A percentile compares a stretch with the other conserved stretches of the same genome.
Conservation (phyloP, 2,329 filamentous ascomycete species). For the Graphilbum sp. region DNA sequence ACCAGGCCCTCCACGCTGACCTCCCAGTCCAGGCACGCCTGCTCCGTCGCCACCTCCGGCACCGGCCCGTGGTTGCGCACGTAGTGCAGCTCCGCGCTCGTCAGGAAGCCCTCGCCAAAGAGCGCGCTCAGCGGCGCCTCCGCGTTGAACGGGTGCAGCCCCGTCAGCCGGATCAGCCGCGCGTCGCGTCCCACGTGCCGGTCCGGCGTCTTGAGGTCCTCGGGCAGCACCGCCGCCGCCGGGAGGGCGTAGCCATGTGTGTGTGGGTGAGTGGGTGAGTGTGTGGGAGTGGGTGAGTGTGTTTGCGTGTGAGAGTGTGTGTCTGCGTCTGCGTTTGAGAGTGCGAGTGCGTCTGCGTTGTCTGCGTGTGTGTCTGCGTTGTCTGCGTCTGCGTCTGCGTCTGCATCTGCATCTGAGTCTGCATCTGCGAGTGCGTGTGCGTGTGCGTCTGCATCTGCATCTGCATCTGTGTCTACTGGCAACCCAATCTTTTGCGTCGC, state of each 20-base stretch:
- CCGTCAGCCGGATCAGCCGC: constrained; percentile 71
- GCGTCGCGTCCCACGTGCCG: constrained; percentile 62
- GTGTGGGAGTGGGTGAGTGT: no score
- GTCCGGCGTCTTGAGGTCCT: constrained; percentile 43
- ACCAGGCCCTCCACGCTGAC: constrained; percentile 75
- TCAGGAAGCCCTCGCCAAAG: constrained; percentile 70
- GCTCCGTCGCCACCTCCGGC: constrained; percentile 56
- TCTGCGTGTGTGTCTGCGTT: no score
- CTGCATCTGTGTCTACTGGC: no score
- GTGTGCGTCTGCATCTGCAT: no score
- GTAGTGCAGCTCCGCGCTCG: constrained; percentile 76
- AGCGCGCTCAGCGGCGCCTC: constrained; percentile 68
- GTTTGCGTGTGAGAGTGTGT: no score
- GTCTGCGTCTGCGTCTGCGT: no score
- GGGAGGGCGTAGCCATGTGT: constrained; percentile 64
- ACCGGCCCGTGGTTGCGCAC: constrained; percentile 82
- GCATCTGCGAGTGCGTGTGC: no score
- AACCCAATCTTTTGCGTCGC: no score
- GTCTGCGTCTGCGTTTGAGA: no score
- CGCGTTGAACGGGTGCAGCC: constrained; percentile 80
- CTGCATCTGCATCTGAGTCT: no score
- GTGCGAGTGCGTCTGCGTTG: no score
- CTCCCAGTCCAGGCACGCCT: constrained; percentile 61
- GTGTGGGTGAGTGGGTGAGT: no score
- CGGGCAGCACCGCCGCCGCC: constrained; percentile 50